These are phyloP conservation scores for Chondrus crispus DNA, from an alignment of 23 red algal genomes.

Conservation along the genomic window DNA sequence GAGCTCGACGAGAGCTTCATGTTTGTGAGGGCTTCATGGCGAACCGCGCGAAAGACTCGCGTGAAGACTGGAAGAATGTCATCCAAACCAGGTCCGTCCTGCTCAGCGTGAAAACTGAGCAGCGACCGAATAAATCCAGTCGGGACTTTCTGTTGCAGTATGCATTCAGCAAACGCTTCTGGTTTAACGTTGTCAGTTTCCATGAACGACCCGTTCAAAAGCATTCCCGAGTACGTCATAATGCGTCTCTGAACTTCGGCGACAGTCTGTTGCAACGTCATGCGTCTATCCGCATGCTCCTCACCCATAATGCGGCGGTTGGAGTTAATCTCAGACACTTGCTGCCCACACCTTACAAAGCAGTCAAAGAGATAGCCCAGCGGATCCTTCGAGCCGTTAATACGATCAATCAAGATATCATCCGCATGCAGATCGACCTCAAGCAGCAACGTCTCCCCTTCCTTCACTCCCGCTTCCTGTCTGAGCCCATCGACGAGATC, in stretches of 20 bases:
- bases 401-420: slow-evolving; percentile 52
- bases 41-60: slow-evolving; percentile 5
- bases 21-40: neutral
- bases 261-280: neutral
- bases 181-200: neutral
- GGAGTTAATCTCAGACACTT: slow-evolving; percentile 50
- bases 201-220: slow-evolving; percentile 45
- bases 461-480: slow-evolving; percentile 1
- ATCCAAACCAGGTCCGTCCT: slow-evolving; percentile 41
- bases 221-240: slow-evolving; percentile 52
- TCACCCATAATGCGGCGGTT: slow-evolving; percentile 26
- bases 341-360: slow-evolving; percentile 36
- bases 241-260: slow-evolving; percentile 22
- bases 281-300: slow-evolving; percentile 13
- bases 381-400: slow-evolving; percentile 16
- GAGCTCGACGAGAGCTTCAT: slow-evolving; percentile 33
- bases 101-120: slow-evolving; percentile 20
- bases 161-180: slow-evolving; percentile 14
- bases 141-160: slow-evolving; percentile 46
- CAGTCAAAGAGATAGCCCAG: slow-evolving; percentile 27
- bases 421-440: slow-evolving; percentile 45
- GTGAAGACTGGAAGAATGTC: slow-evolving; percentile 42
- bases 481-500: slow-evolving; percentile 31
- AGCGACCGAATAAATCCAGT: slow-evolving; percentile 53
- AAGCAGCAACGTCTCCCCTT: slow-evolving; percentile 14